Evolutionary conservation across 805 yeast species (phyloP).

Genomic region (Candida palmyrensis): DNA sequence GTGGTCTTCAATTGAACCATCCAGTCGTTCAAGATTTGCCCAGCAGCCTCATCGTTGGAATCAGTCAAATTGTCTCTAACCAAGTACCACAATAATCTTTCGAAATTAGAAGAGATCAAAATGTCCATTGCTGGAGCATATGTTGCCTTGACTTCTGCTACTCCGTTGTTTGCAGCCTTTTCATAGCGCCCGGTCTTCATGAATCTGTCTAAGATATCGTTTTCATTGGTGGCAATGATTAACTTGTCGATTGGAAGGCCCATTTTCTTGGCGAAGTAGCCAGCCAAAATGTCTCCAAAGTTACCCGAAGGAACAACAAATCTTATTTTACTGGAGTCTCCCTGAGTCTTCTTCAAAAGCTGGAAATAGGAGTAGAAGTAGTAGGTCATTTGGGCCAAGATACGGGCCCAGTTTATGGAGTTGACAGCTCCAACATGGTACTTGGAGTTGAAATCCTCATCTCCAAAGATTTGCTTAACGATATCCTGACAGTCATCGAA

Average conservation of each 20-base stretch:
- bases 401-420: slow-evolving; percentile 99
- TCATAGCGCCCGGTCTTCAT: slow-evolving; percentile 81
- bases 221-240: slow-evolving; percentile 92
- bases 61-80: slow-evolving; percentile 64
- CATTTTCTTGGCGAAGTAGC: slow-evolving; percentile 91
- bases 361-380: slow-evolving; percentile 91
- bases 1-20: slow-evolving; percentile 70
- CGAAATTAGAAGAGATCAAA: slow-evolving; percentile 90
- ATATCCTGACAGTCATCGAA: slow-evolving; percentile 98
- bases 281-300: slow-evolving; percentile 97
- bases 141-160: slow-evolving; percentile 71
- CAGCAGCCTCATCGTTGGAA: slow-evolving; percentile 59
- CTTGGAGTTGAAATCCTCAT: slow-evolving; percentile 76
- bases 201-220: slow-evolving; percentile 92
- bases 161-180: slow-evolving; percentile 46
- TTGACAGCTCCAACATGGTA: slow-evolving; percentile 97
- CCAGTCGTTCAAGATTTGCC: slow-evolving; percentile 65
- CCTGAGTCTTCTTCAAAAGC: slow-evolving; percentile 31
- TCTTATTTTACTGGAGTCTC: slow-evolving; percentile 46
- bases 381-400: slow-evolving; percentile 94
- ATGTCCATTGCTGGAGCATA: slow-evolving; percentile 99
- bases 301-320: slow-evolving; percentile 97
- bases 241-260: slow-evolving; percentile 86
- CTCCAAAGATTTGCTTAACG: slow-evolving; percentile 91
- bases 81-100: slow-evolving; percentile 92